A percentile compares a stretch with the other conserved stretches of the same genome.
These are phyloP conservation scores for Aureobasidium sp. DNA, from an alignment of 2,329 filamentous ascomycete genomes.

Conservation along the genomic window DNA sequence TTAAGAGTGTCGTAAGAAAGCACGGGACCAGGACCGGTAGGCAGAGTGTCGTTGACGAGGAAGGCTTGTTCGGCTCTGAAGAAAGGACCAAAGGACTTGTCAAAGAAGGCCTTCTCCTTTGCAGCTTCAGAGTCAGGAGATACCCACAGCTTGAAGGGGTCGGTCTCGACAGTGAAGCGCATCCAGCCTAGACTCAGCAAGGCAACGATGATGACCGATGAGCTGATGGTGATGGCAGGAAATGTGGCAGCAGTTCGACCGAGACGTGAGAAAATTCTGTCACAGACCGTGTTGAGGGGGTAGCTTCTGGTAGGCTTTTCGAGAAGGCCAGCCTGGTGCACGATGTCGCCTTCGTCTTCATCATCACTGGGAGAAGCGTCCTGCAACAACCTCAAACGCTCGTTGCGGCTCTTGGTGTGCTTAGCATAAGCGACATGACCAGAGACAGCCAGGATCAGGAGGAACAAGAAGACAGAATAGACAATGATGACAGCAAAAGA, in stretches of 20 bases:
- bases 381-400: constrained; percentile 77
- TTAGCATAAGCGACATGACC: constrained; percentile 69
- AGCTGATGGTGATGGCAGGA: constrained; percentile 70
- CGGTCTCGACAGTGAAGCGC: constrained; percentile 77
- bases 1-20: constrained; percentile 77
- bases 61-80: constrained; percentile 92
- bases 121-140: constrained; percentile 85
- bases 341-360: constrained; percentile 82
- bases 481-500: constrained; percentile 86
- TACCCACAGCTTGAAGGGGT: constrained; percentile 94
- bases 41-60: constrained; percentile 73
- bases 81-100: constrained; percentile 87
- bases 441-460: constrained; percentile 56
- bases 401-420: constrained; percentile 64
- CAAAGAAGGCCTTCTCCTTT: constrained; percentile 89
- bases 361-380: constrained; percentile 79
- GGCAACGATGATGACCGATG: constrained; percentile 64
- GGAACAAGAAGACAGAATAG: constrained; percentile 66
- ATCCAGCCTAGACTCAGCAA: constrained; percentile 82
- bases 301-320: constrained; percentile 75
- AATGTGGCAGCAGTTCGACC: constrained; percentile 75
- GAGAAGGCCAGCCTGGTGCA: constrained; percentile 65
- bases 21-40: constrained; percentile 60
- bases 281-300: constrained; percentile 72
- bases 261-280: constrained; percentile 68